Percentiles rank a stretch among this genome's conserved stretches.
These are phyloP conservation scores for Aulographum hederae DNA, from an alignment of 2,329 filamentous ascomycete genomes.

Conservation along the genomic window DNA sequence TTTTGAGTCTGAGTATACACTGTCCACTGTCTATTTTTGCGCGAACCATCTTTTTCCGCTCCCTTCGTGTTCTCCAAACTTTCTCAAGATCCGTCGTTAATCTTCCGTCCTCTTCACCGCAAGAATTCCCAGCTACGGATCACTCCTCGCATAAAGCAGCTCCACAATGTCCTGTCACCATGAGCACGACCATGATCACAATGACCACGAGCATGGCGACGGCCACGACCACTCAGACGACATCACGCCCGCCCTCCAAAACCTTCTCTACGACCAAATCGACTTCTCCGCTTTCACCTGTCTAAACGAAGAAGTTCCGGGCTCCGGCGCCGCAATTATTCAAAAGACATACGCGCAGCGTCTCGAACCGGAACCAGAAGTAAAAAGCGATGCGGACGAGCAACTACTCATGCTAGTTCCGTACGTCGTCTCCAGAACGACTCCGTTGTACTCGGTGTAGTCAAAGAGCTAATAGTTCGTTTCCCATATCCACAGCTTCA, in stretches of 20 bases:
- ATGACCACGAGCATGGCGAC: slow-evolving; percentile 35
- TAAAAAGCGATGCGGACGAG: slow-evolving; percentile 77
- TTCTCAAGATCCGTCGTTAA: no score
- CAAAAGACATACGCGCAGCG: slow-evolving; percentile 86
- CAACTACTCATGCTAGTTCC: slow-evolving; percentile 86
- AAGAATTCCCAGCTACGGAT: no score
- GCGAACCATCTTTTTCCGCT: no score
- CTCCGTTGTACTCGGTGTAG: background rate
- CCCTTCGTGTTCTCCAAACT: no score
- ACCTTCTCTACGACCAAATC: slow-evolving; percentile 80
- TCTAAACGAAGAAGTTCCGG: slow-evolving; percentile 57
- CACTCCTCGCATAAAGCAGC: no score
- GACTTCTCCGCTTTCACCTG: slow-evolving; percentile 72
- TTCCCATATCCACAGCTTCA: slow-evolving; percentile 44
- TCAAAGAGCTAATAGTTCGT: background rate
- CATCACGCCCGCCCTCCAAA: slow-evolving; percentile 77
- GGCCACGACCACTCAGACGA: slow-evolving; percentile 82
- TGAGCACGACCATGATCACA: slow-evolving; percentile 21
- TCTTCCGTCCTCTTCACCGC: no score
- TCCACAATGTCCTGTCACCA: slow-evolving; percentile 28
- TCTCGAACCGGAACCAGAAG: slow-evolving; percentile 49
- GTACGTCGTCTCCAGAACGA: slow-evolving; percentile 45
- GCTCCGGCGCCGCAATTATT: slow-evolving; percentile 55
- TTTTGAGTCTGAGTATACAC: no score
- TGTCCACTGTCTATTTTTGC: no score